Base-by-base conservation (phyloP, 495 filamentous ascomycete species). In the Penicillium turbatum region DNA sequence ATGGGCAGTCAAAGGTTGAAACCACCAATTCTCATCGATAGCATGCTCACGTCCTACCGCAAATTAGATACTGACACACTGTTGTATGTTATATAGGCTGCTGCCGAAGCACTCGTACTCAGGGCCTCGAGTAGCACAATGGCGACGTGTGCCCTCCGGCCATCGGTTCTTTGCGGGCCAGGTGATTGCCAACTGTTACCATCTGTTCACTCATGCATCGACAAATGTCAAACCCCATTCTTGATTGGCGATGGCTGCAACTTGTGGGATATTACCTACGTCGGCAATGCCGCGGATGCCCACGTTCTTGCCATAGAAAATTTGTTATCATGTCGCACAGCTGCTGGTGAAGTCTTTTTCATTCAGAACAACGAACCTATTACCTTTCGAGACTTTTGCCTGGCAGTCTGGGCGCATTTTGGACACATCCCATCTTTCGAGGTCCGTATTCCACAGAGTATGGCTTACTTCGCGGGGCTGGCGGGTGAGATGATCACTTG, bases 361-460 rank as follows among this genome's bases (percentile, higher is more conserved):
- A 80, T 86, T 30, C 79, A 81, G 42, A 86, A 86, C 53, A 79
- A 84, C 45, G 77, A 86, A 57, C 81, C 79, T 15, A 75, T 84
- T 27, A 63, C 80, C 17, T 82, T 85, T 57, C 75, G 84, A 29
- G 77, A 82, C 62, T 82, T 86, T 51, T 80, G 82, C 46, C 65
- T 84, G 5, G 72, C 71, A 11, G 70, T 86, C 21, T 85, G 82
- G 83, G 72, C 66, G 8, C 70, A 82, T 48, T 85, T 85, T 48
- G 78, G 75, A 11, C 82, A 85, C 62, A 67, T 69, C 6, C 82
- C 81, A 32, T 68, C 68, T 3, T 79, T 72, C 54, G 62, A 79
- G 47, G 29, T 84, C 19, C 70, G 69, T 46, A 78, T 86, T n/a
- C 82, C 84, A 2, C 53, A 64, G 38, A 17, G 50, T 27, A 21